Conservation (phyloP, 2,329 filamentous ascomycete genomes). For the Myriangium duriaei region DNA sequence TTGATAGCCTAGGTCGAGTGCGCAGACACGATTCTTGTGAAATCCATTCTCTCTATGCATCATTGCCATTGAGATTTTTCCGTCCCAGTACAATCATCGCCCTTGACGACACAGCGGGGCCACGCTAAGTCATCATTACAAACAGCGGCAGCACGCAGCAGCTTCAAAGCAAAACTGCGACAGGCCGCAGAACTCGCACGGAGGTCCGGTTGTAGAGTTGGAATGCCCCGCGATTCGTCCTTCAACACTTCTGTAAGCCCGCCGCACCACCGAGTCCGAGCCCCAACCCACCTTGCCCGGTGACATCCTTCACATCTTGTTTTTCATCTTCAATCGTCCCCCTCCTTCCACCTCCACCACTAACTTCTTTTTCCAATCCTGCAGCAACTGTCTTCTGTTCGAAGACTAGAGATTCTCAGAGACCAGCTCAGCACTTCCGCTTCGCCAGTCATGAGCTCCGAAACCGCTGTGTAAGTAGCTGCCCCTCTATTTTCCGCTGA, state of each 20-base stretch:
- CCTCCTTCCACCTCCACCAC: constrained; percentile 8
- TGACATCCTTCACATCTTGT: neutral
- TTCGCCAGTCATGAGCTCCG: constrained; percentile 18
- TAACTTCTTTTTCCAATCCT: constrained; percentile 10
- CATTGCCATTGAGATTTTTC: too few species aligned
- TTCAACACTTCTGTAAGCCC: neutral
- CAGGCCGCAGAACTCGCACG: too few species aligned
- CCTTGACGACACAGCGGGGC: too few species aligned
- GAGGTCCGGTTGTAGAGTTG: too few species aligned
- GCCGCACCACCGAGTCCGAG: constrained; percentile 8
- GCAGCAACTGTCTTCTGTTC: constrained; percentile 10
- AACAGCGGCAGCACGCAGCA: too few species aligned
- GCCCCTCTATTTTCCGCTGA: constrained; percentile 10
- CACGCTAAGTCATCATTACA: too few species aligned
- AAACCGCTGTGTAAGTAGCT: constrained; percentile 20
- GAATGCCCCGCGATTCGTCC: neutral
- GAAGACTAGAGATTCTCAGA: constrained; percentile 14
- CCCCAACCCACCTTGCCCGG: constrained; percentile 11
- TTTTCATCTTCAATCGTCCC: constrained; percentile 9
- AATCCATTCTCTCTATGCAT: too few species aligned
- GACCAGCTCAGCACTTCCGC: constrained; percentile 13
- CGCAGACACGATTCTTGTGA: too few species aligned
- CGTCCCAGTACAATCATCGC: too few species aligned
- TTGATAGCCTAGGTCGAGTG: too few species aligned
- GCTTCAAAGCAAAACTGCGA: too few species aligned